Conservation (phyloP, 2,329 filamentous ascomycete species). For the Exophiala sp. region DNA sequence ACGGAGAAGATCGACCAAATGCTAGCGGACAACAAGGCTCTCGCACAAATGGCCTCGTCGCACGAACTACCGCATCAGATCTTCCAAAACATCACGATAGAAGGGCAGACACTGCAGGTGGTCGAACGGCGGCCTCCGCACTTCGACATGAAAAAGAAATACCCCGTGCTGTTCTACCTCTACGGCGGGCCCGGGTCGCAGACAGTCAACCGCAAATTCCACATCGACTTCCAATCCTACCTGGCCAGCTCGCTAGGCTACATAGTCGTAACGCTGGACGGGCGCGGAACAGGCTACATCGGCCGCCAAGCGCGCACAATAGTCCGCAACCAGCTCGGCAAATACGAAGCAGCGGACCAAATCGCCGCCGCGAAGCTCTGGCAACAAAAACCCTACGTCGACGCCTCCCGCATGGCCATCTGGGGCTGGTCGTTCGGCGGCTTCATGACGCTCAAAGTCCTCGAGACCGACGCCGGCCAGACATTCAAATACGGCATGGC, state of each 20-base stretch:
- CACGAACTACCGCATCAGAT: conserved; percentile 77
- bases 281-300: conserved; percentile 83
- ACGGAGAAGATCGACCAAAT: conserved; percentile 58
- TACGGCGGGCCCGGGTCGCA: conserved; percentile 96
- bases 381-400: conserved; percentile 74
- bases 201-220: conserved; percentile 71
- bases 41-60: conserved; percentile 63
- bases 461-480: conserved; percentile 80
- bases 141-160: conserved; percentile 68
- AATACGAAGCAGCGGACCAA: conserved; percentile 82
- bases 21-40: conserved; percentile 69
- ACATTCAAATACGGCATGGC: conserved; percentile 98
- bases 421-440: conserved; percentile 99
- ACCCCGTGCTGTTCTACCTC: conserved; percentile 89
- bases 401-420: conserved; percentile 74
- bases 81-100: conserved; percentile 79
- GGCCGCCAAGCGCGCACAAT: conserved; percentile 77
- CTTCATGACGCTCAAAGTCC: conserved; percentile 88
- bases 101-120: conserved; percentile 65
- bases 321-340: conserved; percentile 75
- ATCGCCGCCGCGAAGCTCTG: conserved; percentile 84
- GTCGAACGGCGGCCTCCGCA: conserved; percentile 85
- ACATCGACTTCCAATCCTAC: conserved; percentile 84
- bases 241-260: conserved; percentile 81
- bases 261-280: conserved; percentile 89